Base-by-base conservation (phyloP, 2,329 filamentous ascomycete genomes). In the Claviceps sp. region DNA sequence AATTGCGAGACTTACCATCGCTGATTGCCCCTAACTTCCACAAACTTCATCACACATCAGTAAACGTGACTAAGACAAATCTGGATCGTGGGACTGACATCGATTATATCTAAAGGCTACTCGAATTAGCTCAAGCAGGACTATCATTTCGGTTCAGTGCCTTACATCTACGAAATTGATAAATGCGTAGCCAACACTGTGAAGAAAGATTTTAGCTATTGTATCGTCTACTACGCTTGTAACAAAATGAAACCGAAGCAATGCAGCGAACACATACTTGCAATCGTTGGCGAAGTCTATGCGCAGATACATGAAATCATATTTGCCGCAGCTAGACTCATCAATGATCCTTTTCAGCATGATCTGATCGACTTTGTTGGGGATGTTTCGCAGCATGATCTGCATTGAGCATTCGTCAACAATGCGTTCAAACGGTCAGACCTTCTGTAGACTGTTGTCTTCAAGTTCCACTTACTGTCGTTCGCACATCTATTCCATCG, bases 321-420 rank as follows among this genome's bases (percentile, higher is more conserved):
- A 97, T 56, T 85, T 84, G 34, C 88, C 89, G 68, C 77, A 81
- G 65, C 83, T 88, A 16, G 82, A 85, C 56, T 84, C 75, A 61
- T 96, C 87, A 14, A 97, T 75, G 52, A 94, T 83, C 0, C 74
- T 69, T 72, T 94, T 94, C 16, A 96, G 70, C 71, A 86, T 83
- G 0, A 76, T 72, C 66, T 88, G 81, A 60, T 88, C 81, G 52
- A 95, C 83, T 60, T 90, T 88, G 70, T 95, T 95, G 1, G 91
- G 91, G 46, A 96, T 91, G 65, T 97, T 96, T 41, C 91, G 84
- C 37, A 96, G 69, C 91, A 97, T 96, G 57, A 97, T 87, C 84
- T 88, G 54, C 24, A 11, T 5, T 16, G 5, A 51, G 54, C 24
- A 9, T 5, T 16, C 5, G 52, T 63, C 50, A 60, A 54, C 26